These are phyloP conservation scores for Alternaria dauci DNA, from an alignment of 2,329 filamentous ascomycete genomes.

Conservation along the genomic window DNA sequence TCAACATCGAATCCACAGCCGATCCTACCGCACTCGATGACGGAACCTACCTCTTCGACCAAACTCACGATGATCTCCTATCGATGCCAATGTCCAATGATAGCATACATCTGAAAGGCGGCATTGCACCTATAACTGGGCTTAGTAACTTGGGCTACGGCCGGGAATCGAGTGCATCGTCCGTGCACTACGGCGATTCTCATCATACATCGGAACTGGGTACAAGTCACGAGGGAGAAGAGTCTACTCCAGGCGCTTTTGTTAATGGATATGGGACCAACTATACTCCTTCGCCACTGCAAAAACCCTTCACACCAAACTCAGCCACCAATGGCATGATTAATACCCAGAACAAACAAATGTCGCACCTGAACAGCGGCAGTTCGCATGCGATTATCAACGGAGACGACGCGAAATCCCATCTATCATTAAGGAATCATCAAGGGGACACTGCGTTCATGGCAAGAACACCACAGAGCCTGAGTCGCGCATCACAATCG, in stretches of 20 bases:
- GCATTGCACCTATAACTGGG: slow-evolving; percentile 41
- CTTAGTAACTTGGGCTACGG: slow-evolving; percentile 50
- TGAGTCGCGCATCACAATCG: slow-evolving; percentile 34
- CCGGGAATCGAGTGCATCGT: slow-evolving; percentile 51
- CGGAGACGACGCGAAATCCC: slow-evolving; percentile 17
- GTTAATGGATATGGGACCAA: slow-evolving; percentile 38
- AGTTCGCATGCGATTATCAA: slow-evolving; percentile 19
- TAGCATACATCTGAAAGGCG: slow-evolving; percentile 44
- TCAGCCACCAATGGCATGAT: slow-evolving; percentile 26
- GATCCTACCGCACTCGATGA: slow-evolving; percentile 47
- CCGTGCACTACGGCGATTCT: slow-evolving; percentile 50
- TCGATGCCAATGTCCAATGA: slow-evolving; percentile 46
- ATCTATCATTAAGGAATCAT: slow-evolving; percentile 21
- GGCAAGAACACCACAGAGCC: slow-evolving; percentile 33
- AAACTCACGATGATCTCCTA: slow-evolving; percentile 42
- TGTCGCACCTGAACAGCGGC: slow-evolving; percentile 22
- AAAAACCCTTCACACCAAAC: slow-evolving; percentile 37
- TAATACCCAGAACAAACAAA: slow-evolving; percentile 16
- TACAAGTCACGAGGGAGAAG: slow-evolving; percentile 46
- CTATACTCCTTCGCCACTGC: slow-evolving; percentile 41
- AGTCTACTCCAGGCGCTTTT: slow-evolving; percentile 41
- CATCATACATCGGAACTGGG: slow-evolving; percentile 48
- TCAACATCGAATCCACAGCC: slow-evolving; percentile 45
- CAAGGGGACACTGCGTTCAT: slow-evolving; percentile 27
- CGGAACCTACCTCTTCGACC: slow-evolving; percentile 46